Base-by-base conservation (phyloP, 805 yeast genomes). In the Vanderwaltozyma tropicalis region DNA sequence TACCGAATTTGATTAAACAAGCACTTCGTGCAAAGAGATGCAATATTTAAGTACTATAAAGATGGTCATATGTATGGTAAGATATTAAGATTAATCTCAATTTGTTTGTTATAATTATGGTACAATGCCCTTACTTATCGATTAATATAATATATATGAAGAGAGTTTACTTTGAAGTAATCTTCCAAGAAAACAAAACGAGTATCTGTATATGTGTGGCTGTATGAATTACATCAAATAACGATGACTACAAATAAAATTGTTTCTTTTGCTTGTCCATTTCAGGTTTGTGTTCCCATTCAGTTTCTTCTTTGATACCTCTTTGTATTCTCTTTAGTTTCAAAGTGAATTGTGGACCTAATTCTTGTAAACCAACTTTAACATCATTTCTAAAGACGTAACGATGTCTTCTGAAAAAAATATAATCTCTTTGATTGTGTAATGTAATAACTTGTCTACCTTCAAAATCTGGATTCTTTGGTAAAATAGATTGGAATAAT, bases 191-290 rank as follows among this genome's bases (percentile, higher is more conserved):
- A n/a, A n/a, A n/a, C n/a, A n/a, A n/a, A n/a, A n/a, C n/a, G n/a
- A n/a, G n/a, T n/a, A n/a, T n/a, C n/a, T n/a, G n/a, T n/a, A n/a
- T n/a, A n/a, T n/a, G n/a, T n/a, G n/a, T n/a, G n/a, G n/a, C n/a
- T n/a, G n/a, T n/a, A n/a, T n/a, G n/a, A n/a, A n/a, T n/a, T n/a
- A n/a, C n/a, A 7, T 21, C 9, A 21, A 7, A 21, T 21, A 10
- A 7, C 6, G 27, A 24, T 11, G 12, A 24, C 4, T 24, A 11
- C 27, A 89, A 64, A 55, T 86, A 80, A 58, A 89, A 89, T 73
- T 85, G 87, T 63, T 79, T 78, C 77, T 88, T 89, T 60, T 89
- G 96, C 53, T 81, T 80, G 61, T 92, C 97, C 97, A 92, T 88
- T 47, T 84, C 94, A 3, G 96, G 80, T 49, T 85, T 76, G 64